Evolutionary conservation across 2,329 filamentous ascomycete genomes (phyloP).

Genomic region (Raffaelea arxii): DNA sequence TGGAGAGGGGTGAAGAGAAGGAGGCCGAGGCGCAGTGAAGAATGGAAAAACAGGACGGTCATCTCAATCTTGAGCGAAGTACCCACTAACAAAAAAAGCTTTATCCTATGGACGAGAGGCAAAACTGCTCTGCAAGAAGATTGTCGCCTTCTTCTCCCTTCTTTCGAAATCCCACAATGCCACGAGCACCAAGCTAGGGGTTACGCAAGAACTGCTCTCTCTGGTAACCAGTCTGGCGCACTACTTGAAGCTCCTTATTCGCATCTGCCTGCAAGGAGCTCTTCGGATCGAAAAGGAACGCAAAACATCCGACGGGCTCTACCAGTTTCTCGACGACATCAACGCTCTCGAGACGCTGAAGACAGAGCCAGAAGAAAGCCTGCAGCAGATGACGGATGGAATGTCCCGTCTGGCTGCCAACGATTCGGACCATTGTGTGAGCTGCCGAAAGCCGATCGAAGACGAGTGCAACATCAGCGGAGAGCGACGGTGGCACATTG

Average conservation of each 20-base stretch:
- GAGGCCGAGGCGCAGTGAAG: no score
- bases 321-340: constrained; percentile 75
- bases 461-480: constrained; percentile 77
- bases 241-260: constrained; percentile 93
- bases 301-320: constrained; percentile 62
- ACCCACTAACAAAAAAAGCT: constrained; percentile 35
- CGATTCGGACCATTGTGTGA: constrained; percentile 73
- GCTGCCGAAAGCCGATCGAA: constrained; percentile 81
- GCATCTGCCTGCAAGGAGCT: constrained; percentile 90
- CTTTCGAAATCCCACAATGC: constrained; percentile 91
- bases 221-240: constrained; percentile 93
- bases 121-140: constrained; percentile 99
- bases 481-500: constrained; percentile 73
- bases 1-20: no score
- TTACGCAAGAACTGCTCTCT: constrained; percentile 96
- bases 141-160: constrained; percentile 93
- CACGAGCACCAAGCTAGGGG: constrained; percentile 80
- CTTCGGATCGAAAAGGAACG: constrained; percentile 84
- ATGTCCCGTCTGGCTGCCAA: constrained; percentile 60
- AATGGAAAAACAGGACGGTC: no score
- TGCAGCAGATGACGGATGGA: constrained; percentile 53
- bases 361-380: constrained; percentile 44
- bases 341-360: constrained; percentile 72
- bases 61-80: no score
- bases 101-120: constrained; percentile 89